Base-by-base conservation (phyloP, 495 filamentous ascomycete genomes). In the Xylaria telfairii region DNA sequence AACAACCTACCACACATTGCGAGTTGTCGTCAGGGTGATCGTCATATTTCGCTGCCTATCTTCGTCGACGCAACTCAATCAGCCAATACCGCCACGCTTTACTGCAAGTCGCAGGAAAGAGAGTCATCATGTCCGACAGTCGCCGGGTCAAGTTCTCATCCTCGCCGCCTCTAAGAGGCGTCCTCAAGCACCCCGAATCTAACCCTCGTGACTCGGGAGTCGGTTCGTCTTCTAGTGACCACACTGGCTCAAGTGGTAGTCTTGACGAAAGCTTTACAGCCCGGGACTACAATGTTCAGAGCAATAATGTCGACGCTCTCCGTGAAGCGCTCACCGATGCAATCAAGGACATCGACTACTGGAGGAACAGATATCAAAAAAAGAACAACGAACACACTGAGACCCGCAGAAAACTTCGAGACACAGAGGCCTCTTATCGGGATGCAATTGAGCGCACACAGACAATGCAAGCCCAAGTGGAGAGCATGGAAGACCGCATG, bases 201-300 rank as follows among this genome's bases (percentile, higher is more conserved):
- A 70, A 65, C 28, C 60, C 68, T 47, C 69, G 74, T 39, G 77
- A 79, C 73, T 79, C 77, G 46, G 77, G 77, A 28, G 51, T 79
- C 37, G 77, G 77, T 69, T 79, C 77, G 57, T 79, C 73, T 54
- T 77, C 76, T 68, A 78, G 77, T 71, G 75, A 73, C 41, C 77
- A 75, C 51, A 73, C 72, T 69, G 75, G 75, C 51, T 53, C 72
- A 41, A 75, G 75, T 60, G 75, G 75, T 66, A 77, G 73, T 75
- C 72, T 71, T 73, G 77, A 79, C 61, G 75, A 76, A 49, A 72
- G 67, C 68, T 79, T 79, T 63, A 79, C 77, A 72, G 72, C 67
- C 21, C 72, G 73, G 67, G 77, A 79, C 62, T 76, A 72, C 71
- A 57, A 77, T 44, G 61, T 69, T 37, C 77, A 79, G 73, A 70